Conservation (phyloP, 345 rosid genomes). For the Syzygium grande region DNA sequence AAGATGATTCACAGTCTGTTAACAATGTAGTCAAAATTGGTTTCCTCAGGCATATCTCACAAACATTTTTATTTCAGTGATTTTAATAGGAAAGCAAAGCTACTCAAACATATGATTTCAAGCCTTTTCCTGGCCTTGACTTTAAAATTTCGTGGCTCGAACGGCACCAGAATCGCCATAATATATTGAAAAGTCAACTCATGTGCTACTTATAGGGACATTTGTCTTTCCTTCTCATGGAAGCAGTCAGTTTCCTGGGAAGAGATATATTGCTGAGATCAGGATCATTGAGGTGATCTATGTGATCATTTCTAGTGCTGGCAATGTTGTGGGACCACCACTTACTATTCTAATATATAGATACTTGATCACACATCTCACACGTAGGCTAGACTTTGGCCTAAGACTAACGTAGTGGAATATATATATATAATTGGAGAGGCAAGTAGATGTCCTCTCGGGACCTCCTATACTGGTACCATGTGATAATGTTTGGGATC, state of each 20-base stretch:
- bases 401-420: too few species aligned
- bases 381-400: rapidly evolving
- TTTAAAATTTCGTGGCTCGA: neutral
- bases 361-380: neutral
- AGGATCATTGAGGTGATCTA: neutral
- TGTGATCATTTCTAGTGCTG: neutral
- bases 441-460: neutral
- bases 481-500: neutral
- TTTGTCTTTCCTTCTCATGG: neutral
- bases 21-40: neutral
- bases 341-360: neutral
- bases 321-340: neutral
- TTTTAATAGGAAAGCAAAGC: neutral
- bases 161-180: neutral
- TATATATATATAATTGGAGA: neutral
- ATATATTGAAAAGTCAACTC: neutral
- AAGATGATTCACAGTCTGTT: neutral
- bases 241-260: neutral
- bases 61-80: neutral
- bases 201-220: neutral
- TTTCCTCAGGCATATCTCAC: neutral
- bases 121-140: neutral
- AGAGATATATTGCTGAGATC: neutral
- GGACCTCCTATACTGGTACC: neutral
- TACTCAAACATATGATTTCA: neutral